Evolutionary conservation across 2,329 filamentous ascomycete species (phyloP).

Genomic region (Exserohilum rostratum): DNA sequence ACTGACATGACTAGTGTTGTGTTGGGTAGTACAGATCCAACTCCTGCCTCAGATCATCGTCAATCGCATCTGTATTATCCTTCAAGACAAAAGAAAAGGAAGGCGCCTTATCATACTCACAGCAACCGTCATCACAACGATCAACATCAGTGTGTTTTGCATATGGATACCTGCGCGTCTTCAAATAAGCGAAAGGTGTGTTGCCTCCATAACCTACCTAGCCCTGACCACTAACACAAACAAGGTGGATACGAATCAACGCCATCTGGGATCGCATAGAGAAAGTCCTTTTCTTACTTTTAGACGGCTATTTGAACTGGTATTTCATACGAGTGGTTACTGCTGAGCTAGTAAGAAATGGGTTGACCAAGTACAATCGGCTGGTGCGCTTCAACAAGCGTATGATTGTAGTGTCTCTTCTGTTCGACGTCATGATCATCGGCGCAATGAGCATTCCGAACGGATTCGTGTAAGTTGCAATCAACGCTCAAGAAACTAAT

Average conservation of each 20-base stretch:
- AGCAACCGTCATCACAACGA: constrained; percentile 22
- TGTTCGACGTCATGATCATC: constrained; percentile 48
- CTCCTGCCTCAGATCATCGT: constrained; percentile 40
- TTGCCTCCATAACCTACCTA: not conserved
- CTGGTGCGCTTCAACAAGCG: constrained; percentile 35
- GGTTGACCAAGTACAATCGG: constrained; percentile 33
- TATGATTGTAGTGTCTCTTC: constrained; percentile 34
- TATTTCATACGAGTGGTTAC: constrained; percentile 36
- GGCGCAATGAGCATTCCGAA: constrained; percentile 52
- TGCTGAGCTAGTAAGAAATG: constrained; percentile 34
- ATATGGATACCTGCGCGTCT: constrained; percentile 40
- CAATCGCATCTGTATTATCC: constrained; percentile 36
- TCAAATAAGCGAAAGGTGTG: constrained; percentile 25
- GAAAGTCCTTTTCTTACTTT: constrained; percentile 32
- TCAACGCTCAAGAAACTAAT: not conserved
- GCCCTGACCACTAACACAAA: not conserved
- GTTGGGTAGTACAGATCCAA: constrained; percentile 38
- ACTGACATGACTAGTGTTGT: constrained; percentile 22
- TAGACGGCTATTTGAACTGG: constrained; percentile 32
- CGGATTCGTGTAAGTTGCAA: constrained; percentile 42
- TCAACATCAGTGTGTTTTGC: constrained; percentile 41
- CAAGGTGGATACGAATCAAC: constrained; percentile 31
- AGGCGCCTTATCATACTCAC: constrained; percentile 21
- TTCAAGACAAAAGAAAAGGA: constrained; percentile 24
- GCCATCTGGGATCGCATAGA: constrained; percentile 36